phyloP scores from a whole-genome alignment of 2,329 filamentous ascomycete species.

The Fonsecaea nubica region DNA sequence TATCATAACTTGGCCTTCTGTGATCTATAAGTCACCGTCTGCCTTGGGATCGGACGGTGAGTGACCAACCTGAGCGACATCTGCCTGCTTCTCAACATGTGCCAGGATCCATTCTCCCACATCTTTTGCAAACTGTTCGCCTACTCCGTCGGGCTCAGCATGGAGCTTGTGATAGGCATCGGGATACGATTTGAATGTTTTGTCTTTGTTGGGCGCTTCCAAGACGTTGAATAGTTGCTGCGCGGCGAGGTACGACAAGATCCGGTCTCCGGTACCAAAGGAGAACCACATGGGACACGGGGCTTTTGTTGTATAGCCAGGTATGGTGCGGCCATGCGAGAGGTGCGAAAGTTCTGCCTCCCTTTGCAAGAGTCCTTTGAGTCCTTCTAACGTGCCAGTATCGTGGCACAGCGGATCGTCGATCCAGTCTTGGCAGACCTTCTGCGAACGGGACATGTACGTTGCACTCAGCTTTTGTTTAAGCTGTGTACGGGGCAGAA shows the following conservation, averaged over 20 bases:
- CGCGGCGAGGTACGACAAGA: conserved; percentile 70
- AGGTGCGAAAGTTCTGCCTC: conserved; percentile 65
- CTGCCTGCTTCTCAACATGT: conserved; percentile 21
- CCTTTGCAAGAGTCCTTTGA: conserved; percentile 79
- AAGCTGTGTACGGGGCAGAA: conserved; percentile 73
- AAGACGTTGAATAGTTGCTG: conserved; percentile 67
- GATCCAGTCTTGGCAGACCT: conserved; percentile 64
- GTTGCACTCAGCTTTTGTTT: conserved; percentile 68
- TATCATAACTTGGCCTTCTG: conserved; percentile 25
- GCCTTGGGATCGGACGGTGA: conserved; percentile 1
- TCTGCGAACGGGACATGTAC: conserved; percentile 71
- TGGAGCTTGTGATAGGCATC: conserved; percentile 75
- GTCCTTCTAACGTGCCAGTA: conserved; percentile 82
- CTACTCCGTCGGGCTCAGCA: conserved; percentile 44
- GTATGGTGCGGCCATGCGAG: conserved; percentile 44
- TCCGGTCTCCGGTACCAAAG: conserved; percentile 77
- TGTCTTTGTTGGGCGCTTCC: conserved; percentile 53
- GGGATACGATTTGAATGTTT: conserved; percentile 73
- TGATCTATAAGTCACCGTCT: conserved; percentile 9
- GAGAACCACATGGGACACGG: conserved; percentile 73
- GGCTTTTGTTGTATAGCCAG: conserved; percentile 29
- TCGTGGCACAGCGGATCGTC: conserved; percentile 78
- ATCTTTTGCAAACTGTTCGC: conserved; percentile 58
- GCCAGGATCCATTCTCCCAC: conserved; percentile 69
- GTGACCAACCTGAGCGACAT: conserved; percentile 21